Base-by-base conservation (phyloP, 768 basidiomycete species). In the Boletellus ananiceps region DNA sequence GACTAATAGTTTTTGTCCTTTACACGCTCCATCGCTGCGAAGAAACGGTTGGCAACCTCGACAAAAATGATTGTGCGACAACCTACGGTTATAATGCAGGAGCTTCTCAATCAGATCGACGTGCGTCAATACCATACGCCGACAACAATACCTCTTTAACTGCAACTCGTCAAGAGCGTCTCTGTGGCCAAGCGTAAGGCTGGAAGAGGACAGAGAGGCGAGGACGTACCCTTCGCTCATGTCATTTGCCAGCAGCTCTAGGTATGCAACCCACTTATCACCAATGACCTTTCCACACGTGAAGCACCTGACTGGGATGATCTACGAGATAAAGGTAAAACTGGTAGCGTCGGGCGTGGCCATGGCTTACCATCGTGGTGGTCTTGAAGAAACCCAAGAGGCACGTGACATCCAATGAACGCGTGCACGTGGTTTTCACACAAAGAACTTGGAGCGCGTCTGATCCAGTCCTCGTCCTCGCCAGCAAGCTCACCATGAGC, bases 41-140 rank as follows among this genome's bases (percentile, higher is more conserved):
- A 27, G 18, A 27, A 35, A 39, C 1, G 31, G 21, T 54, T 8
- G 25, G 46, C 31, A 4, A 40, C 14, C 0, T 0, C 9, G 43
- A 6, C 19, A 42, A 16, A 37, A 47, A 23, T 12, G 37, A 46
- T 37, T 50, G 15, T 74, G 87, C 58, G 44, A 37, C 16, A 39
- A 61, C 67, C 49, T 45, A 96, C 93, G 93, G 69, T 94, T 95
- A 68, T 95, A 98, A 61, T 95, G 92, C 19, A 98, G 74, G 15
- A 97, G 78, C 70, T 97, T 97, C 71, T 97, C 95, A 58, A 97
- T 97, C 55, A 97, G 77, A 70, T 97, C 95, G 48, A 97, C 95
- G 66, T 98, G 95, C 0, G 95, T 97, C 46, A 97, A 73, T 5
- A 98, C 90, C 95, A 97, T 98, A 40, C 95, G 81, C 40, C 94